Evolutionary conservation across 148 eudicot species (phyloP), one percentile per base, ranked within the genome.

Genomic region (Rhododendron vialii): DNA sequence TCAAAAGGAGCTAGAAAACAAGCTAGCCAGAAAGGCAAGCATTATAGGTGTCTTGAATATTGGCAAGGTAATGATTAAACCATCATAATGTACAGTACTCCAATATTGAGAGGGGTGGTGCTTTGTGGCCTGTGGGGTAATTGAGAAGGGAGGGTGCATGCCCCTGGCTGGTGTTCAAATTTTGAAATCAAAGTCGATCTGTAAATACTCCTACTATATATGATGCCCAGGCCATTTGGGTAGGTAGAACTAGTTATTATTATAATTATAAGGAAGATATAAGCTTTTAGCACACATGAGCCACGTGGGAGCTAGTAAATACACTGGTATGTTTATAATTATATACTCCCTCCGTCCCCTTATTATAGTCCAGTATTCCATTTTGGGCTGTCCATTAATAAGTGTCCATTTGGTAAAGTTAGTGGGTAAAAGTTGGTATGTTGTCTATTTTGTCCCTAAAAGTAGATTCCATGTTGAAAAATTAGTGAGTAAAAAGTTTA

Each of bases 11-110:
- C 50, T 1, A 47, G 45, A 65, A 24, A 11, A 28, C 26, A 5
- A 83, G 85, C 53, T 45, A 84, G 80, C 53, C 63, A 84, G 80
- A 50, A 45, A 74, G 65, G 38, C 41, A 83, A 43, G 57, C 77
- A 67, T 48, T 13, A 59, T 50, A 35, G 20, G 50, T 35, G 26
- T 50, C 81, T 84, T 43, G 55, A 85, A 84, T 20, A 59, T 73
- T 53, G 35, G 86, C 59, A 88, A 73, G 24, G 65, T 28, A 75
- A 84, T 85, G 89, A 87, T 84, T 80, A 43, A 80, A 81, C 33
- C 53, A 84, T 87, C 82, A 81, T 84, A 81, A 41, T 33, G 18
- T 48, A 20, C 5, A 50, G 43, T 41, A 0, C 43, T 5, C 7
- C 7, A 41, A 48, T 63, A 22, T 61, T 17, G 75, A 81, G 80